phyloP scores from a whole-genome alignment of 1,284 basidiomycete species.

The Ceratobasidium sp. region DNA sequence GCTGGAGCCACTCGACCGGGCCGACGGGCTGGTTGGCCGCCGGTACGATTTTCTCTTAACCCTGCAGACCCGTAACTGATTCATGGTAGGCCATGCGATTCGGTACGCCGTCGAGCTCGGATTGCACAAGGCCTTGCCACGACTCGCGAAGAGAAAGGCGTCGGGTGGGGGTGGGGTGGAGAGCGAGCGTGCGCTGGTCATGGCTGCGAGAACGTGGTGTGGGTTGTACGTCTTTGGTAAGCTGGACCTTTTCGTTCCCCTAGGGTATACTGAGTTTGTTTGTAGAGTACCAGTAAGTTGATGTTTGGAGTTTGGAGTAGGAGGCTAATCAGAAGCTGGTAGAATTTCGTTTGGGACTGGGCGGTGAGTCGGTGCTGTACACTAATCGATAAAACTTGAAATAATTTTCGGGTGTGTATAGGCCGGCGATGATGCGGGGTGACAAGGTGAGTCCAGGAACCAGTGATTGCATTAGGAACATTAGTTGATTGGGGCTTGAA shows the following conservation, averaged over 20 bases:
- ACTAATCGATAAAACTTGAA: not conserved
- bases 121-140: conserved; percentile 48
- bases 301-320: not conserved
- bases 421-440: conserved; percentile 50
- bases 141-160: conserved; percentile 42
- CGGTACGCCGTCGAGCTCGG: conserved; percentile 49
- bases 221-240: conserved; percentile 50
- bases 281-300: conserved; percentile 47
- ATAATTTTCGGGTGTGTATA: not conserved
- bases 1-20: conserved; percentile 50
- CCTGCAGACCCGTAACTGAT: too few relatives aligned
- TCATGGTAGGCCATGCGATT: conserved; percentile 47
- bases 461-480: not conserved
- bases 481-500: not conserved
- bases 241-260: not conserved
- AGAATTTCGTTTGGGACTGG: conserved; percentile 49
- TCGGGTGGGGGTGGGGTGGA: conserved; percentile 26
- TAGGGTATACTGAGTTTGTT: not conserved
- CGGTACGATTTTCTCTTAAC: conserved; percentile 32
- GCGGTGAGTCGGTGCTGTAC: conserved; percentile 25
- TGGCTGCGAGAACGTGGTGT: conserved; percentile 49
- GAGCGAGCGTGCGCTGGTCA: conserved; percentile 45
- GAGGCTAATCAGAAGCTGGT: not conserved
- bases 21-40: conserved; percentile 50
- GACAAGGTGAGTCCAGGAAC: conserved; percentile 45